These are phyloP conservation scores for Ceratocystis papillata DNA, from an alignment of 2,329 filamentous ascomycete species.

Conservation along the genomic window DNA sequence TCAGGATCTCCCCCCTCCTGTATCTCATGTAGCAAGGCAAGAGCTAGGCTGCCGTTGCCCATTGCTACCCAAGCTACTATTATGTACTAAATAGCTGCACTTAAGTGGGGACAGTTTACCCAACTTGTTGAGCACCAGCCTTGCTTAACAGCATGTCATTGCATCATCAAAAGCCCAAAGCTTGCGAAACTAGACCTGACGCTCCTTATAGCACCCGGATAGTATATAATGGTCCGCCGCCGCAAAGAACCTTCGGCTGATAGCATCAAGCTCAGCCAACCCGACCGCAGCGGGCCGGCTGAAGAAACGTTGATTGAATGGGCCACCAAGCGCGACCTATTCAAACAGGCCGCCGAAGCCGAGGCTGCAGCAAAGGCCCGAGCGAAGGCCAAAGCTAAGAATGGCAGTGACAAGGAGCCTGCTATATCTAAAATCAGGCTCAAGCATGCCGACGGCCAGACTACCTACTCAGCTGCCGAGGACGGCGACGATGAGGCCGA, in stretches of 20 bases:
- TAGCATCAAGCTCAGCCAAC: constrained; percentile 54
- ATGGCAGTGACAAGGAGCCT: constrained; percentile 26
- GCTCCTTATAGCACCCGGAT: background rate
- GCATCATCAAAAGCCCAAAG: background rate
- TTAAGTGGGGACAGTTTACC: background rate
- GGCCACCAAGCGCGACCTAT: constrained; percentile 53
- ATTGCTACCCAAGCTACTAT: background rate
- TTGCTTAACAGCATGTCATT: background rate
- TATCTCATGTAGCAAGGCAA: constrained; percentile 1
- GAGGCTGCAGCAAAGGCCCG: constrained; percentile 29
- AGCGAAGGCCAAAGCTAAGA: constrained; percentile 30
- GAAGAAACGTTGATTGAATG: constrained; percentile 63
- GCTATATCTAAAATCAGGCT: constrained; percentile 19
- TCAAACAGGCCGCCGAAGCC: constrained; percentile 39
- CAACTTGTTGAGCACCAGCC: background rate
- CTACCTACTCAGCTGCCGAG: constrained; percentile 26
- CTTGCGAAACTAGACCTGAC: background rate
- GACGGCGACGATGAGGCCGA: constrained; percentile 31
- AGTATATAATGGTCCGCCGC: constrained; percentile 38
- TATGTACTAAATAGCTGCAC: background rate
- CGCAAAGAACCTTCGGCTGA: constrained; percentile 38
- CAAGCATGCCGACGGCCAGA: constrained; percentile 23
- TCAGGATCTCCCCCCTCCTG: background rate
- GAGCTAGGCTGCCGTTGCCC: background rate
- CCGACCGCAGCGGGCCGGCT: constrained; percentile 51